Percentiles rank a stretch among this genome's conserved stretches.
Evolutionary conservation across 352 stramenopile genomes (phyloP).

Genomic region (Phytopythium boreale): DNA sequence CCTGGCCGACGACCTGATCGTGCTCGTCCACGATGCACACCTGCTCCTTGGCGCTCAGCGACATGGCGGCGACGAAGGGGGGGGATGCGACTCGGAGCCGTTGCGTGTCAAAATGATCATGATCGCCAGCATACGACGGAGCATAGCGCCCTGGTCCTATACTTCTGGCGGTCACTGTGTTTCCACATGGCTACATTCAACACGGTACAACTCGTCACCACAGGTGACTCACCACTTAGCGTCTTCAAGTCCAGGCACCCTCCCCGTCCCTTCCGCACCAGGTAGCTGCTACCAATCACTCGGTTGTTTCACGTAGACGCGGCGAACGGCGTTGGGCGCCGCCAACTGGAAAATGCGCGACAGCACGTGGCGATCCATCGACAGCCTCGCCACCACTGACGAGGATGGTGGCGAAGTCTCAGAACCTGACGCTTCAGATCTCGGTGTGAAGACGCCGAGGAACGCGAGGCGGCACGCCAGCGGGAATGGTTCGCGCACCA

Average conservation of each 20-base stretch:
- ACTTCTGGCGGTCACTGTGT: neutral
- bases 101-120: neutral
- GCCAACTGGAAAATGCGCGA: no score
- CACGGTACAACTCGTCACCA: neutral
- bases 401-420: no score
- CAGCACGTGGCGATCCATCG: neutral
- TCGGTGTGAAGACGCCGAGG: neutral
- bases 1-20: constrained; percentile 82
- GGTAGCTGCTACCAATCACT: no score
- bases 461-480: neutral
- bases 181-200: neutral
- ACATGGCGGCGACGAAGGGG: constrained; percentile 15
- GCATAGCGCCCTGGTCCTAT: neutral
- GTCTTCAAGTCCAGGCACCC: neutral
- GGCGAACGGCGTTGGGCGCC: no score
- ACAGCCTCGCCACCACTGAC: no score
- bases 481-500: no score
- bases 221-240: no score
- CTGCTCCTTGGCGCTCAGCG: constrained; percentile 58
- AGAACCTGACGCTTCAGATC: no score
- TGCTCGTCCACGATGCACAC: constrained; percentile 82
- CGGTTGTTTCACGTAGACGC: no score
- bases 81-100: neutral
- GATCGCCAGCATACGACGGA: neutral
- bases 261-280: no score